Evolutionary conservation across 31 red algal species (phyloP), one percentile per base, ranked within the genome.

Genomic region (Porphyra umbilicalis): DNA sequence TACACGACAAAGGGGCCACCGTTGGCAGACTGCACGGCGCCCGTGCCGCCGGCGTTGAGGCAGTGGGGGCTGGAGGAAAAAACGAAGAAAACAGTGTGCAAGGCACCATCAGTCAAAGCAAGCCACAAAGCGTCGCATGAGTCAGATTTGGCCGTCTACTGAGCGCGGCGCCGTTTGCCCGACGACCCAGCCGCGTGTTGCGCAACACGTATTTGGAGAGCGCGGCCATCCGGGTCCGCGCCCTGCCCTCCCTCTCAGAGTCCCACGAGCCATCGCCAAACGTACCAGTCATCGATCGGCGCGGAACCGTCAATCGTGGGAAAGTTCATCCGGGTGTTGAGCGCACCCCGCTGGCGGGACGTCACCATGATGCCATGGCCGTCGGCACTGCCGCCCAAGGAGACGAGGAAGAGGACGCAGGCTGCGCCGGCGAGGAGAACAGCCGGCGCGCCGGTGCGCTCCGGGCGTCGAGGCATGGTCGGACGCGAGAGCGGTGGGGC

Each of bases 31-130:
- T 18, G 25, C 4, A 93, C 91, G 36, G 77, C 89, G 18, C 80
- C 83, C 4, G 86, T 87, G 9, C 87, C 89, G 38, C 91, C 91
- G 4, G 87, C 91, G 83, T 93, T 93, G 81, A 93, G 91, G 34
- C 91, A 93, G 78, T 88, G 85, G 80, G 86, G 82, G 80, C 86
- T 89, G 39, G 79, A 39, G 57, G 14, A n/a, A 8, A 29, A 25
- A 18, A n/a, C 57, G 15, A 13, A 67, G 6, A 11, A 67, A 39
- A 39, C 38, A 39, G n/a, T n/a, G 38, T 6, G 7, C 7, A 9
- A 9, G 42, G 42, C 42, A 9, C 2, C 20, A 4, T 10, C 16
- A 20, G 8, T 18, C 14, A 20, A 16, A 9, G 42, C 42, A 16
- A 9, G 42, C 42, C n/a, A n/a, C n/a, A n/a, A n/a, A n/a, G n/a